A percentile compares a stretch with the other conserved stretches of the same genome.
Evolutionary conservation across 2,329 filamentous ascomycete genomes (phyloP).

Genomic region (Botryotinia calthae): DNA sequence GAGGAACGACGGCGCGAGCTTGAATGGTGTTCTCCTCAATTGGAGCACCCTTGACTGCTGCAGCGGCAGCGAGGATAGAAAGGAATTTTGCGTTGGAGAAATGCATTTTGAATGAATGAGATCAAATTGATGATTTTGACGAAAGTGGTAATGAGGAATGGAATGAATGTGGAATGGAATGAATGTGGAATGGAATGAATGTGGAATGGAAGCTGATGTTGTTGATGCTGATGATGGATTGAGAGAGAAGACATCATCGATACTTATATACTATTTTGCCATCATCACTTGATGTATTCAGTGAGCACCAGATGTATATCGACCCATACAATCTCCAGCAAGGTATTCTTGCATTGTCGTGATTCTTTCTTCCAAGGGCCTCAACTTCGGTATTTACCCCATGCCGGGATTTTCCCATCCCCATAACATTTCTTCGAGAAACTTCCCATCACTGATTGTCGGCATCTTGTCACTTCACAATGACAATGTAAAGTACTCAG

Average conservation of each 20-base stretch:
- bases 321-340: not conserved
- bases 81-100: not conserved
- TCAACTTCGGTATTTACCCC: not conserved
- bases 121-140: not conserved
- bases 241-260: not conserved
- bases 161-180: not conserved
- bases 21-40: not conserved
- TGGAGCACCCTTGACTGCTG: not conserved
- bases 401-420: not conserved
- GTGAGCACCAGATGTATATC: not conserved
- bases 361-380: not conserved
- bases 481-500: not conserved
- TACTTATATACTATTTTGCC: not conserved
- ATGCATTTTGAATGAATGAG: not conserved
- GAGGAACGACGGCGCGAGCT: not conserved
- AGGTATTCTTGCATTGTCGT: not conserved
- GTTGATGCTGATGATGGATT: not conserved
- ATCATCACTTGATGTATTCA: not conserved
- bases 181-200: not conserved
- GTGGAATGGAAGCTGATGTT: not conserved
- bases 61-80: not conserved
- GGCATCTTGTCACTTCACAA: not conserved
- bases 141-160: not conserved
- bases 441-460: not conserved
- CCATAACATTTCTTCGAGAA: not conserved